Conservation (phyloP, 2,329 filamentous ascomycete genomes). For the Penicillium sp. region DNA sequence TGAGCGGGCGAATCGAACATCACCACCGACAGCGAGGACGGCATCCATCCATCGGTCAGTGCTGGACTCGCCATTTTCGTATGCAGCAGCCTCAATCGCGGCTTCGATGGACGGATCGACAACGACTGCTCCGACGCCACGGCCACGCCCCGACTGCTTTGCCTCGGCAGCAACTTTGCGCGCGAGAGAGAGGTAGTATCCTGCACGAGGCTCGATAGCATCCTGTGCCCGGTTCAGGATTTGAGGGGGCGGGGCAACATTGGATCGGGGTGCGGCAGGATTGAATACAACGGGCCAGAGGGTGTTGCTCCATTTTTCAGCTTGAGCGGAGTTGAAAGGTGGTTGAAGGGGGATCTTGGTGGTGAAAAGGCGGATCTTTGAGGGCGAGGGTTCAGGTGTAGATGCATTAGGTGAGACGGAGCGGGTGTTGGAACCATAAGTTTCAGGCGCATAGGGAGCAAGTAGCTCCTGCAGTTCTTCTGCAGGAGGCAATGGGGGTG, state of each 20-base stretch:
- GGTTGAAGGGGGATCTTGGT: conserved; percentile 43
- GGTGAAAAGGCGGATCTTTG: conserved; percentile 29
- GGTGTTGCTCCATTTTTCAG: conserved; percentile 42
- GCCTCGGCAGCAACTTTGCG: conserved; percentile 41
- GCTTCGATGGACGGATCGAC: conserved; percentile 43
- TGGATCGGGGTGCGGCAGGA: conserved; percentile 44
- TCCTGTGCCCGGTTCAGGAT: conserved; percentile 35
- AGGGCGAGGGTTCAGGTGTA: conserved; percentile 2
- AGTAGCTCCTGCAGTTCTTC: conserved; percentile 37
- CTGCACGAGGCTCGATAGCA: conserved; percentile 38
- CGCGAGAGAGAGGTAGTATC: conserved; percentile 43
- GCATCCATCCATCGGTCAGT: conserved; percentile 32
- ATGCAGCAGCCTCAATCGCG: conserved; percentile 17
- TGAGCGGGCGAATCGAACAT: conserved; percentile 40
- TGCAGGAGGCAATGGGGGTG: conserved; percentile 41
- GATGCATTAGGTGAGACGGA: not conserved
- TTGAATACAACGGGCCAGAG: conserved; percentile 49
- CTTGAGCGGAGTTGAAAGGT: conserved; percentile 41
- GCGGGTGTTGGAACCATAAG: conserved; percentile 2
- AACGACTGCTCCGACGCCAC: conserved; percentile 45
- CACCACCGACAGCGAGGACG: conserved; percentile 46
- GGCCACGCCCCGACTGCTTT: conserved; percentile 36
- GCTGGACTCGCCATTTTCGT: conserved; percentile 25
- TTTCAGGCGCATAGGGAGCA: conserved; percentile 34
- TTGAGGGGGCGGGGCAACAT: conserved; percentile 43